Evolutionary conservation across 805 yeast species (phyloP).

Genomic region (Naumovozyma castellii): DNA sequence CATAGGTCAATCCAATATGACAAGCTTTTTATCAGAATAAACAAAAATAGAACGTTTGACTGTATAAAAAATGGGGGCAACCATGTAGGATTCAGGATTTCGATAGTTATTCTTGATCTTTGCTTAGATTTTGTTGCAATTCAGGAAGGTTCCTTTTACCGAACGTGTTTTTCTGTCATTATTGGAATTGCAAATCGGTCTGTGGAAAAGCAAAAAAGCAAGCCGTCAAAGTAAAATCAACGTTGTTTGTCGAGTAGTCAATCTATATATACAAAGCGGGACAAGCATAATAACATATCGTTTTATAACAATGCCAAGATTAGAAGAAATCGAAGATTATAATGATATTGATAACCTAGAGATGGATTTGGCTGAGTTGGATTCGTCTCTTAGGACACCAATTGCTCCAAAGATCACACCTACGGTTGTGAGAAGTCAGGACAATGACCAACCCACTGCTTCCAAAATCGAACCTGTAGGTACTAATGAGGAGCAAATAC

Average conservation of each 20-base stretch:
- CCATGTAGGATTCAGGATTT: too few relatives aligned
- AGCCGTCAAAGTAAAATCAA: background rate
- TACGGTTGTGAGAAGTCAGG: slow-evolving; percentile 52
- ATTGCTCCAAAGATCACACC: slow-evolving; percentile 63
- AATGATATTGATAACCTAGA: slow-evolving; percentile 88
- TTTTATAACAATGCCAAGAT: slow-evolving; percentile 46
- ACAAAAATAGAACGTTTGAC: too few relatives aligned
- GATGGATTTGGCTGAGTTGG: slow-evolving; percentile 88
- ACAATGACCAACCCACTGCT: slow-evolving; percentile 12
- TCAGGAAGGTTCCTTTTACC: too few relatives aligned
- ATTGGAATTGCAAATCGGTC: background rate
- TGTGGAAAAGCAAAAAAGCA: background rate
- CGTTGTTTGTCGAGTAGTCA: background rate
- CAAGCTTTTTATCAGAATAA: too few relatives aligned
- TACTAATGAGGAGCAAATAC: slow-evolving; percentile 9
- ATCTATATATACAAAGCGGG: too few relatives aligned
- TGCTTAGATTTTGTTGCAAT: too few relatives aligned
- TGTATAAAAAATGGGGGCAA: too few relatives aligned
- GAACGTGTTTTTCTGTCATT: too few relatives aligned
- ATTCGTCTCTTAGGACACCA: slow-evolving; percentile 58
- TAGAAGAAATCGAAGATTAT: slow-evolving; percentile 67
- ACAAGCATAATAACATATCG: too few relatives aligned
- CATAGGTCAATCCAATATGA: too few relatives aligned
- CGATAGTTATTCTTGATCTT: too few relatives aligned
- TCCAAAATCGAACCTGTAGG: slow-evolving; percentile 3